Evolutionary conservation across 2,329 filamentous ascomycete species (phyloP), one percentile per base, ranked within the genome.

Genomic region (Aspergillus fumigatiaffinis): DNA sequence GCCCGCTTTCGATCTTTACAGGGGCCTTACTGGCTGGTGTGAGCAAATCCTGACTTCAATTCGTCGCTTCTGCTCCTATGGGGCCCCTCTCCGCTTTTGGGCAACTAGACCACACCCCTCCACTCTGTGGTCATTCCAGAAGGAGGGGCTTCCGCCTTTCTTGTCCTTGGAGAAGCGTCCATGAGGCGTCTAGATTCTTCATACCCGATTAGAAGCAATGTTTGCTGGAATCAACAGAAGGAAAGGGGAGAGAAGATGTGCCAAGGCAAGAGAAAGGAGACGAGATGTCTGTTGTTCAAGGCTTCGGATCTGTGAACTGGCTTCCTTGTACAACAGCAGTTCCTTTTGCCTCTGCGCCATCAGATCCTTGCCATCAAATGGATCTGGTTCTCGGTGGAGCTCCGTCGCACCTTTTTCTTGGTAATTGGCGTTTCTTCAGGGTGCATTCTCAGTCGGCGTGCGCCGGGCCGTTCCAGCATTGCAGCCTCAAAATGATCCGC

Each of bases 401-500:
- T 57, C 64, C 64, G 56, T 60, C 61, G 53, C 62, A 59, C 50
- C 58, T 56, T 62, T 62, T 53, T 61, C 61, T 63, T 53, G 62
- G 60, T 60, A 47, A 68, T 64, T 70, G 70, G 70, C 67, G 66
- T 72, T 71, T 68, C 70, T 71, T 70, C 65, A 72, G 63, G 69
- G 67, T 68, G 67, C 65, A 66, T 66, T 63, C 66, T 66, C 71
- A 71, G 69, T 74, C 68, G 72, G 69, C 72, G 72, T 74, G 74
- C 74, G 71, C 72, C 75, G 75, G 75, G 68, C 75, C 75, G 75
- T 76, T 72, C 75, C 75, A 76, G 73, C 72, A 12, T 73, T 74
- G 72, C 73, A 75, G 72, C 71, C 72, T 74, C 73, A 72, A 66
- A 68, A 72, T 74, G 72, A 74, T 74, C 69, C 72, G 73, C 73